phyloP scores from a whole-genome alignment of 1,284 basidiomycete species.

The Coniferiporia sulphurascens region DNA sequence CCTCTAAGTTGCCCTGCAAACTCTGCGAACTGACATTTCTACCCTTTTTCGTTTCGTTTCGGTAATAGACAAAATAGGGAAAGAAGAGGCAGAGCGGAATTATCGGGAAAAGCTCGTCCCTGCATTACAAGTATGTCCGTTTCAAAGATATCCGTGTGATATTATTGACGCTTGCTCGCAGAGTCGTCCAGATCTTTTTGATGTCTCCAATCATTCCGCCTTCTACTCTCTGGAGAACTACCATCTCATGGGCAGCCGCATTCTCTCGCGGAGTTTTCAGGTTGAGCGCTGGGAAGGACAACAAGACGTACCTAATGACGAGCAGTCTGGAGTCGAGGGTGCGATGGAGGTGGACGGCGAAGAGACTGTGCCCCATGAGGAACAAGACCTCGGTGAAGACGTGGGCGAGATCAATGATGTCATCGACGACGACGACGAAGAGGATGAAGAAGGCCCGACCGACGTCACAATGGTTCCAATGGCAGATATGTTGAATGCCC shows the following conservation, averaged over 20 bases:
- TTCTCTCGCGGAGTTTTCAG: conserved; percentile 87
- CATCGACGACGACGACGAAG: conserved; percentile 47
- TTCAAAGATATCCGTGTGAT: background rate
- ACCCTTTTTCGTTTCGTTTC: conserved; percentile 3
- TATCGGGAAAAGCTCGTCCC: conserved; percentile 66
- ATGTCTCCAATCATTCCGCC: conserved; percentile 36
- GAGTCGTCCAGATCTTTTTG: conserved; percentile 72
- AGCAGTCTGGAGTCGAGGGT: conserved; percentile 26
- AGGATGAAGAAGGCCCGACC: conserved; percentile 57
- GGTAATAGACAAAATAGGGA: conserved; percentile 77
- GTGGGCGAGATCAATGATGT: no score
- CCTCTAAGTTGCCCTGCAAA: background rate
- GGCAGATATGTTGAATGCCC: conserved; percentile 93
- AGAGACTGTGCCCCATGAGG: conserved; percentile 20
- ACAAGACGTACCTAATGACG: conserved; percentile 28
- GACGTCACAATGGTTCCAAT: conserved; percentile 94
- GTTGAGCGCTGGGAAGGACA: conserved; percentile 56
- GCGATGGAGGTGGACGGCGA: conserved; percentile 37
- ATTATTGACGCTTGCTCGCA: conserved; percentile 25
- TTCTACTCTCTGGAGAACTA: conserved; percentile 75
- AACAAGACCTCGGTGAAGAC: conserved; percentile 25
- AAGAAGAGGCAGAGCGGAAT: conserved; percentile 74
- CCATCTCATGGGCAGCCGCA: conserved; percentile 91
- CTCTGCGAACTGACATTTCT: background rate
- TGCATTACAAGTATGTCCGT: conserved; percentile 51